These are phyloP conservation scores for Ophiobolus disseminans DNA, from an alignment of 2,329 filamentous ascomycete species.

Conservation along the genomic window DNA sequence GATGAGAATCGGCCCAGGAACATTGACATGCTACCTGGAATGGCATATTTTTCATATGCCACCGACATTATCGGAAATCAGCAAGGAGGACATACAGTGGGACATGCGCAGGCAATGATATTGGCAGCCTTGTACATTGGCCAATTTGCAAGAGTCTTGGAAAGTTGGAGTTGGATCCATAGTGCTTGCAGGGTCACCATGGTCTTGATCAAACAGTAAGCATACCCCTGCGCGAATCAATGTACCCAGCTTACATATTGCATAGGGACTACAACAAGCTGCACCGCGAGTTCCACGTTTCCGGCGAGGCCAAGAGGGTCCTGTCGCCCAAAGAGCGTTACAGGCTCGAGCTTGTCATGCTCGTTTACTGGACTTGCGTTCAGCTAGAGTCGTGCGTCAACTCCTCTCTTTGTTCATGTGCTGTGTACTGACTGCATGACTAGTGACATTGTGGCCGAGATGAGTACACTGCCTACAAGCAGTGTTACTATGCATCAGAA, in stretches of 20 bases:
- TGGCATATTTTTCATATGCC: conserved; percentile 88
- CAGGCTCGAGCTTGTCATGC: conserved; percentile 52
- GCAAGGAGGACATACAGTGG: conserved; percentile 77
- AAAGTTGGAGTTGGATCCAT: conserved; percentile 78
- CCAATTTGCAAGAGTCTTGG: conserved; percentile 83
- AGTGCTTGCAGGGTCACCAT: conserved; percentile 68
- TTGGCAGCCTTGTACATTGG: conserved; percentile 88
- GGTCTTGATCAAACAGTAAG: conserved; percentile 75
- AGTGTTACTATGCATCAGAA: conserved; percentile 65
- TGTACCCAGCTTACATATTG: conserved; percentile 4
- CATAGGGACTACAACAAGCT: conserved; percentile 47
- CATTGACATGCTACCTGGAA: conserved; percentile 83
- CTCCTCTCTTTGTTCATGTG: background rate
- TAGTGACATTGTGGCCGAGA: conserved; percentile 89
- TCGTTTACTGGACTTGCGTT: conserved; percentile 92
- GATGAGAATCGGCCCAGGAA: conserved; percentile 60
- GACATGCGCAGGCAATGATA: conserved; percentile 83
- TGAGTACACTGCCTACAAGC: conserved; percentile 67
- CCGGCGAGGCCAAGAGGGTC: conserved; percentile 12
- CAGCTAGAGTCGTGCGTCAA: conserved; percentile 79
- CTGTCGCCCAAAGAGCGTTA: conserved; percentile 37
- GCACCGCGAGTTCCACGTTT: conserved; percentile 28
- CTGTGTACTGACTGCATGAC: conserved; percentile 14
- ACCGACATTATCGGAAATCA: conserved; percentile 86
- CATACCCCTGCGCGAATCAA: no score